Percentiles rank a stretch among this genome's conserved stretches.
These are phyloP conservation scores for Trichodelitschia bisporula DNA, from an alignment of 495 filamentous ascomycete species.

Conservation along the genomic window DNA sequence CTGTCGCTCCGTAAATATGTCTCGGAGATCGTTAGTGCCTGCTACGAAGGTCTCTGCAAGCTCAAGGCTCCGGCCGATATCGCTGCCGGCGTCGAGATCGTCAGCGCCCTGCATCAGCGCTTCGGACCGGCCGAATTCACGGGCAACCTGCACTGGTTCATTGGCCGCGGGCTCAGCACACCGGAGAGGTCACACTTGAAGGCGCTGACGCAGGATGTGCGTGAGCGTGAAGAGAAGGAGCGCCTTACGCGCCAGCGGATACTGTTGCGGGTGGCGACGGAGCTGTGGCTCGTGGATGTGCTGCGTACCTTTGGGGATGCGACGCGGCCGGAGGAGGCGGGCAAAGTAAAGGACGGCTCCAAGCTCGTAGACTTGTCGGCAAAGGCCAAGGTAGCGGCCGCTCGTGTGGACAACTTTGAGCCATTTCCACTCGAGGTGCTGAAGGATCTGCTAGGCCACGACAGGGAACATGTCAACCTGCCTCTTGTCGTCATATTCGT, in stretches of 20 bases:
- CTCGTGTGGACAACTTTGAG: slow-evolving; percentile 22
- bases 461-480: slow-evolving; percentile 76
- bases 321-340: slow-evolving; percentile 54
- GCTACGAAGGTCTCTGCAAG: slow-evolving; percentile 82
- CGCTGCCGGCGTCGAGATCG: slow-evolving; percentile 72
- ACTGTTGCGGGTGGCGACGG: slow-evolving; percentile 71
- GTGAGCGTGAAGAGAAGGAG: slow-evolving; percentile 91
- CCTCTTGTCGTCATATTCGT: slow-evolving; percentile 83
- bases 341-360: slow-evolving; percentile 32
- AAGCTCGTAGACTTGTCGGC: slow-evolving; percentile 20
- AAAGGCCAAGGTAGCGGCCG: slow-evolving; percentile 21
- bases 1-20: slow-evolving; percentile 93
- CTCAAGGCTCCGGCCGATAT: slow-evolving; percentile 79
- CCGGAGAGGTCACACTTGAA: slow-evolving; percentile 77
- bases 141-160: slow-evolving; percentile 69
- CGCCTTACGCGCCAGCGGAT: slow-evolving; percentile 65
- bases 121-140: slow-evolving; percentile 87
- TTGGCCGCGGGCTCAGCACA: slow-evolving; percentile 77
- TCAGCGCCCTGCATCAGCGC: slow-evolving; percentile 84
- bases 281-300: slow-evolving; percentile 85
- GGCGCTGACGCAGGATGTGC: slow-evolving; percentile 47
- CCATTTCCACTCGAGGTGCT: slow-evolving; percentile 90
- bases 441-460: slow-evolving; percentile 84
- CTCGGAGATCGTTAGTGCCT: slow-evolving; percentile 93
- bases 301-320: slow-evolving; percentile 78